Percentiles rank a stretch among this genome's conserved stretches.
Evolutionary conservation across 768 basidiomycete species (phyloP).

Genomic region (Naganishia onofrii): DNA sequence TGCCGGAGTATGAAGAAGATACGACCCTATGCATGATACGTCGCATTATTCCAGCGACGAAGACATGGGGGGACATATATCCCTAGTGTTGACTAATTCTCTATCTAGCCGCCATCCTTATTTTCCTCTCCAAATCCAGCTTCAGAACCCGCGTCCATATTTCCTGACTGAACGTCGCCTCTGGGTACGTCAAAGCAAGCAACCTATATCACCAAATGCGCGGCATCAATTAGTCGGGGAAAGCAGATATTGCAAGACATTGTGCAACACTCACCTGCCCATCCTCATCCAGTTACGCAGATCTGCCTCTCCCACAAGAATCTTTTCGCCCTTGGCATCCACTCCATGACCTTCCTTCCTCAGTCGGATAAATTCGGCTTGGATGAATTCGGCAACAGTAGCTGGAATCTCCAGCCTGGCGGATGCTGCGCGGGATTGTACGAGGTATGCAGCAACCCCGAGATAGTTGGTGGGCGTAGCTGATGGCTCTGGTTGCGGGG

Average conservation of each 20-base stretch:
- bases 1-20: no score
- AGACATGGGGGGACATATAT: no score
- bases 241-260: background rate
- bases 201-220: conserved; percentile 24
- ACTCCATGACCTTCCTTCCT: conserved; percentile 33
- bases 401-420: conserved; percentile 37
- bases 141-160: conserved; percentile 38
- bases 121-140: conserved; percentile 35
- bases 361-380: conserved; percentile 41
- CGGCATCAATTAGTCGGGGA: background rate
- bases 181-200: conserved; percentile 37
- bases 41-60: no score
- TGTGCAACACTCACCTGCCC: conserved; percentile 35
- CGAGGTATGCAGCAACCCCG: conserved; percentile 30
- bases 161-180: conserved; percentile 31
- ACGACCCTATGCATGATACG: no score
- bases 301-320: conserved; percentile 35
- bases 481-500: conserved; percentile 29
- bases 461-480: conserved; percentile 20
- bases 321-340: conserved; percentile 9
- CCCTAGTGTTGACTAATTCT: no score
- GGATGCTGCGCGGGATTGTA: conserved; percentile 21
- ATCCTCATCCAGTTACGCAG: conserved; percentile 47
- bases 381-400: conserved; percentile 39
- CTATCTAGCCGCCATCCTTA: conserved; percentile 13